Evolutionary conservation across 2,329 filamentous ascomycete species (phyloP), one percentile per base, ranked within the genome.

Genomic region (Neonectria faginata): DNA sequence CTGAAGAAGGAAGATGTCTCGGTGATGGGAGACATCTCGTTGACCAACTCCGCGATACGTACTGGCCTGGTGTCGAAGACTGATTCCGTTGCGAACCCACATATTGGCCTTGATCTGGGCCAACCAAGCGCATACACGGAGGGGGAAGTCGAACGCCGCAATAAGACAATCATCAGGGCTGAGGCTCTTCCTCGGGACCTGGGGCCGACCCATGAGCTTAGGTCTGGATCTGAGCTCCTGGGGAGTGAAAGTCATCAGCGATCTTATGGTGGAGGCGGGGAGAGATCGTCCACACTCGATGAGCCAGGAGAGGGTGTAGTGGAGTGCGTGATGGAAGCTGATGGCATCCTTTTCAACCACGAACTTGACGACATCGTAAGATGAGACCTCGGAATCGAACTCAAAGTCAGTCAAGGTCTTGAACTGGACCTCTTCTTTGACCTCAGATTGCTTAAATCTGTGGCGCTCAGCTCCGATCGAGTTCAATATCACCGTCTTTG

Each of bases 21-120:
- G 89, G 73, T 97, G 95, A 74, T 97, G 95, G 2, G 93, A 94
- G 20, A 97, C 92, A 78, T 99, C 96, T 69, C 96, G 87, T 74
- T 97, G 93, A 11, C 89, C 89, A 14, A 97, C 93, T 44, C 93
- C 94, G 16, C 94, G 90, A 77, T 99, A 99, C 18, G 94, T 96
- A 57, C 92, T 92, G 77, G 97, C 96, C 79, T 99, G 96, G 77
- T 99, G 96, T 42, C 95, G 89, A 56, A 99, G 86, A 73, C 95
- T 98, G 75, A 99, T 93, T 2, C 96, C 96, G 76, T 99, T 99
- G 60, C 96, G 90, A 67, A 99, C 95, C 96, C 97, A 99, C 90
- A 98, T 97, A 56, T 94, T 93, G 18, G 95, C 94, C 78, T 97
- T 97, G 89, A 99, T 98, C 81, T 99, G 97, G 6, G 96, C 92